phyloP scores from a whole-genome alignment of 208 protist species.

The Tritrichomonas musculus region DNA sequence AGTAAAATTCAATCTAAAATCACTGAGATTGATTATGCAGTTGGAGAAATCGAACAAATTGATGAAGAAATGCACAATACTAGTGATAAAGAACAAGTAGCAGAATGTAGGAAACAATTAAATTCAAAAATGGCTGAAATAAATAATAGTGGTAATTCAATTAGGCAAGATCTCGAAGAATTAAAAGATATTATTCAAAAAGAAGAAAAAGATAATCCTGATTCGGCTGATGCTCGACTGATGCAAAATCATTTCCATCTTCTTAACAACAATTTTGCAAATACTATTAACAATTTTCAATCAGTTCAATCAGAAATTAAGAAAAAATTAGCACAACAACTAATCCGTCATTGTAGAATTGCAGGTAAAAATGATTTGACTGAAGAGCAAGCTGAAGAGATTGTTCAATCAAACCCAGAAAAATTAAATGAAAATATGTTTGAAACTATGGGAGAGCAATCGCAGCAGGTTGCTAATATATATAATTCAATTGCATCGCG shows the following conservation, averaged over 20 bases:
- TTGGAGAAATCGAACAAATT: background rate
- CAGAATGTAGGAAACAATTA: background rate
- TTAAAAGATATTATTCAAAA: background rate
- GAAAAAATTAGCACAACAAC: background rate
- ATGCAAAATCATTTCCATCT: background rate
- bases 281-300: background rate
- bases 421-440: background rate
- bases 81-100: background rate
- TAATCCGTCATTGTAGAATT: background rate
- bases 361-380: too few species aligned
- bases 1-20: background rate
- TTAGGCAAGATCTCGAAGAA: background rate
- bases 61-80: background rate
- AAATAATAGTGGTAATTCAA: background rate
- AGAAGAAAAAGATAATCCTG: background rate
- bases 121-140: background rate
- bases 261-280: background rate
- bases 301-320: background rate
- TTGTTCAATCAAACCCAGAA: background rate
- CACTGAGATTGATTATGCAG: background rate
- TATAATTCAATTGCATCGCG: background rate
- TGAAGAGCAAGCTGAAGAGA: background rate
- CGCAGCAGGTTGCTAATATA: background rate
- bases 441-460: background rate
- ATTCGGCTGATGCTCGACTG: background rate